Conservation (phyloP, 192 early-diverging fungal species). For the Lunasporangiospora selenospora region DNA sequence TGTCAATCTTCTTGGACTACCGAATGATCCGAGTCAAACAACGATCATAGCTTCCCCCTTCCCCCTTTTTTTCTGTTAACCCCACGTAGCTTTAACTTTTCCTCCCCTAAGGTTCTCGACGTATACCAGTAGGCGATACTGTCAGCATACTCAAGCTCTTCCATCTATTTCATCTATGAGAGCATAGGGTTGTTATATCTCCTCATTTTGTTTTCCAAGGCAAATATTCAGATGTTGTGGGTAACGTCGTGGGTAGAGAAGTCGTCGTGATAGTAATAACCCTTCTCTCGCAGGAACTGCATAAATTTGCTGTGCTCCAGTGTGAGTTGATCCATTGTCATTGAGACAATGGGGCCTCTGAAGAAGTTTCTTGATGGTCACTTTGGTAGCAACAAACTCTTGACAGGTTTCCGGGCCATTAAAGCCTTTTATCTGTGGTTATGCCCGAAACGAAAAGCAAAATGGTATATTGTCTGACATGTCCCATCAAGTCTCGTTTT, state of each 20-base stretch:
- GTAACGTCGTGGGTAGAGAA: constrained; percentile 29
- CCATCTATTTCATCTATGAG: constrained; percentile 16
- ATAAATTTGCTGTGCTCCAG: no score
- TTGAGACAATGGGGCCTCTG: constrained; percentile 2
- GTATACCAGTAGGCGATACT: constrained; percentile 4
- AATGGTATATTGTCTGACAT: background rate
- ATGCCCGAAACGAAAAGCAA: constrained; percentile 14
- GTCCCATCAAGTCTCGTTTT: background rate
- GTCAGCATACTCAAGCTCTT: background rate
- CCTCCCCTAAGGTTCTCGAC: no score
- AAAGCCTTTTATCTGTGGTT: constrained; percentile 9
- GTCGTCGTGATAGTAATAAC: constrained; percentile 16
- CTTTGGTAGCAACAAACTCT: constrained; percentile 6
- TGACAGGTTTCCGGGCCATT: constrained; percentile 6
- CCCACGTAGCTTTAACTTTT: no score
- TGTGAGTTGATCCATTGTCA: constrained; percentile 5
- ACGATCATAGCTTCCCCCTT: no score
- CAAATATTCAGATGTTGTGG: constrained; percentile 9
- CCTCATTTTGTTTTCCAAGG: constrained; percentile 2
- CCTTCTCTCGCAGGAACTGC: no score
- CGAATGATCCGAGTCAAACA: no score
- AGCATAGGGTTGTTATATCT: constrained; percentile 4
- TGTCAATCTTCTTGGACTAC: no score
- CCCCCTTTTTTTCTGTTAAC: no score
- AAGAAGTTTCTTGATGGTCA: constrained; percentile 3